Evolutionary conservation across 441 rosid species (phyloP).

Genomic region (Metrosideros polymorpha): DNA sequence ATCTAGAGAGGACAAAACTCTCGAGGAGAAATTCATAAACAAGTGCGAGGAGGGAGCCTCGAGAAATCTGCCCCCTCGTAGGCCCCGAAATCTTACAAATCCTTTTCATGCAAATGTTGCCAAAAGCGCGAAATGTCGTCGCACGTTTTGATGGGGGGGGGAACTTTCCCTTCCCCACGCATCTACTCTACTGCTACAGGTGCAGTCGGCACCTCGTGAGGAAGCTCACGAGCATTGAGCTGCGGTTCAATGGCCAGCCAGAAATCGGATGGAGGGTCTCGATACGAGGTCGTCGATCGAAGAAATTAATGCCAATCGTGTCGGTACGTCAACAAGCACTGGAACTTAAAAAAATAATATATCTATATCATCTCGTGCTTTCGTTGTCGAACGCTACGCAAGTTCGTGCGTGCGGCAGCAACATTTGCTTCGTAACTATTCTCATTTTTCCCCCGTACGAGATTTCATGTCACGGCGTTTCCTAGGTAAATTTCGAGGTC

Average conservation of each 20-base stretch:
- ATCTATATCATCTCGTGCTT: neutral
- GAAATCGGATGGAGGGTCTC: neutral
- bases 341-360: neutral
- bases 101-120: neutral
- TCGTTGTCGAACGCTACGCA: neutral
- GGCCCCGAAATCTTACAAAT: neutral
- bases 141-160: neutral
- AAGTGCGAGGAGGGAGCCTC: neutral
- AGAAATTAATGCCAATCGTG: neutral
- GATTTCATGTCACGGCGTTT: neutral
- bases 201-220: too few species aligned
- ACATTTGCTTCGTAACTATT: neutral
- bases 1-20: neutral
- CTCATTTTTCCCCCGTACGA: neutral
- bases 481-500: neutral
- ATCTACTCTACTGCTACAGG: too few species aligned
- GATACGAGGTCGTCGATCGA: neutral
- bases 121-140: neutral
- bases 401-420: neutral
- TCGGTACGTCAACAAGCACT: neutral
- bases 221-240: neutral
- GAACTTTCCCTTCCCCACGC: neutral
- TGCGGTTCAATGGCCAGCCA: too few species aligned
- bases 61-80: neutral
- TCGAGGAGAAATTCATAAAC: neutral